Conservation (phyloP, 768 basidiomycete genomes). For the Phaffia tasmanica region DNA sequence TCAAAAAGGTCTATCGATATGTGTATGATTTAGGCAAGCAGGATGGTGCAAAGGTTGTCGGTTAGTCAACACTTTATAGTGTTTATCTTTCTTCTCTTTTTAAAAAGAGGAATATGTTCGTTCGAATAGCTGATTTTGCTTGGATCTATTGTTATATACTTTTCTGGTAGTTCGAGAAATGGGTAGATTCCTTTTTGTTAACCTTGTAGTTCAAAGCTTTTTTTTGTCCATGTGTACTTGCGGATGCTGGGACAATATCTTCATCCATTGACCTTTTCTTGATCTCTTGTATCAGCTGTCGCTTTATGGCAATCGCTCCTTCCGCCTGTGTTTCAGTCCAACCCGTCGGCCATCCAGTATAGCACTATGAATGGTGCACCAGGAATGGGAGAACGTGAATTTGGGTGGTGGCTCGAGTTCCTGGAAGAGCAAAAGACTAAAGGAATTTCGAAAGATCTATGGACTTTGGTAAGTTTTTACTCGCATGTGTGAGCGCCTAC, state of each 20-base stretch:
- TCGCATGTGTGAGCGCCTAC: conserved; percentile 33
- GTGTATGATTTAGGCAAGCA: conserved; percentile 35
- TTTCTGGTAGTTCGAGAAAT: conserved; percentile 33
- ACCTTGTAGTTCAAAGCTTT: neutral
- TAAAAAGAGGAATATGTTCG: no score
- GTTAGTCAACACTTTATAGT: conserved; percentile 5
- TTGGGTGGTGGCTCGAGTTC: conserved; percentile 37
- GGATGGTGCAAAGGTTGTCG: conserved; percentile 31
- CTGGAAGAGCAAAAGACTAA: conserved; percentile 32
- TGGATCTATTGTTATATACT: no score
- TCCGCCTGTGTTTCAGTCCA: conserved; percentile 33
- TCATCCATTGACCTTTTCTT: neutral
- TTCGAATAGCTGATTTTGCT: neutral
- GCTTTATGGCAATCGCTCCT: conserved; percentile 37
- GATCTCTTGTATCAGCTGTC: conserved; percentile 29
- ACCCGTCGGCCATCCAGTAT: conserved; percentile 34
- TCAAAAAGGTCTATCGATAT: conserved; percentile 39
- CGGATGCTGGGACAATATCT: neutral
- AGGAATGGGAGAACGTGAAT: conserved; percentile 26
- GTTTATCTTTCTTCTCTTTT: neutral
- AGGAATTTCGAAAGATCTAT: conserved; percentile 37
- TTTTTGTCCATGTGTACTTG: neutral
- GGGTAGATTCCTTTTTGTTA: conserved; percentile 28
- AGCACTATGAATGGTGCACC: conserved; percentile 16
- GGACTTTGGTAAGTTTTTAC: conserved; percentile 30